Base-by-base conservation (phyloP, 2,329 filamentous ascomycete genomes). In the Ophiostoma quercus region DNA sequence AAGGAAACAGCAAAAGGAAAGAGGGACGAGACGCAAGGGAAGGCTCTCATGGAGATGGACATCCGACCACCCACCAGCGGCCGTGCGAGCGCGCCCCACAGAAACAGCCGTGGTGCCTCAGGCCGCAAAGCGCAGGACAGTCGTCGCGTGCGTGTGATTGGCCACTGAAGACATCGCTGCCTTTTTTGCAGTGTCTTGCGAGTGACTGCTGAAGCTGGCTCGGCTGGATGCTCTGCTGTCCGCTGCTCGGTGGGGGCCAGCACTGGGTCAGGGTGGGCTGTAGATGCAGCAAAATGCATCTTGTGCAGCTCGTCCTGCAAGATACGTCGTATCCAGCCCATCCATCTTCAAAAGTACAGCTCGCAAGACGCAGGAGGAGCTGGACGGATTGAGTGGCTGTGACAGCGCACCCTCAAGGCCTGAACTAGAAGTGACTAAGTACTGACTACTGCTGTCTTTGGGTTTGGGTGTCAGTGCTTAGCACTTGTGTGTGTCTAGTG, bases 81-180 rank as follows among this genome's bases (percentile, higher is more conserved):
- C 16, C 60, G 25, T 62, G 39, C 51, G 51, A 57, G 22, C 25
- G 22, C 34, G 60, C 43, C 41, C 29, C 39, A 29, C 3, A 22
- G n/a, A 57, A 63, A 14, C 16, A 54, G 29, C 22, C 32, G 43
- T 39, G 47, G 7, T 69, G 72, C 72, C 72, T 73, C 71, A 73
- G 72, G 72, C 72, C 70, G 54, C 62, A 70, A 60, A 43, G 19
- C n/a, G 22, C n/a, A 22, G 39, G 1, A 41, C 4, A n/a, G 25
- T 11, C 5, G 43, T 47, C 1, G 43, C 16, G 43, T 7, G 60
- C 16, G 25, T 68, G 34, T 71, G 70, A 73, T 71, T 73, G 66
- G 72, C 70, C 70, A 69, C 67, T 69, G 8, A 11, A 2, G 32
- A 65, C 34, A 25, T 57, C 57, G 57, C 22, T 32, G 57, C 57